Evolutionary conservation across 2,329 filamentous ascomycete genomes (phyloP), one percentile per base, ranked within the genome.

Genomic region (Pyrenophora tritici-repentis): DNA sequence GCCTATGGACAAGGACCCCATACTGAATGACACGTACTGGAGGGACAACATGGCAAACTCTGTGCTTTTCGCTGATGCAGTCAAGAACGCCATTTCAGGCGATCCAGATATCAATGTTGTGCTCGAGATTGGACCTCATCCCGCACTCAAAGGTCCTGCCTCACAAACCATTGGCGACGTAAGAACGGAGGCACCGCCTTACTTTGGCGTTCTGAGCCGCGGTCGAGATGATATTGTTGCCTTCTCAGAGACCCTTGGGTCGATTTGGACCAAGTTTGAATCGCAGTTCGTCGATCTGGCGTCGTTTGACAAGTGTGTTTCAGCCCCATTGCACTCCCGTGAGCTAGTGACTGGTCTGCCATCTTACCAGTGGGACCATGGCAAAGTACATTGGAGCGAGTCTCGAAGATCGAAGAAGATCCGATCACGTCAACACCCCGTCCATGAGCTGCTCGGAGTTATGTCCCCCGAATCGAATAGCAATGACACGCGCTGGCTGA

Each of bases 101-200:
- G 20, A 40, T n/a, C n/a, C n/a, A n/a, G 22, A 22, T n/a, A 32
- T 43, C 12, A 24, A 37, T 3, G 6, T 53, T 9, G 26, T 40
- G 3, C 24, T 80, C 4, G 79, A 80, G 41, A 62, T 80, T 9
- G 78, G 78, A 0, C 74, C 76, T 3, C 78, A 80, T 53, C 72
- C 76, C 0, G 71, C 75, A 2, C 66, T 81, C 7, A 75, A 74
- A 33, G 53, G 55, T 1, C 44, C 44, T 6, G 18, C 16, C 20
- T 10, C 24, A 4, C 26, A 59, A 14, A 53, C 29, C 8, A n/a
- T 58, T 13, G 62, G 42, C 8, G 13, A 18, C n/a, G 8, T 31
- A 6, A 9, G 8, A 13, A 31, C 12, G 2, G 6, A 9, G n/a
- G 13, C 10, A 3, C 4, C 36, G 4, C 45, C 40, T 2, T 35